Evolutionary conservation across 495 filamentous ascomycete species (phyloP), one percentile per base, ranked within the genome.

Genomic region (Hypoxylon crocopeplum): DNA sequence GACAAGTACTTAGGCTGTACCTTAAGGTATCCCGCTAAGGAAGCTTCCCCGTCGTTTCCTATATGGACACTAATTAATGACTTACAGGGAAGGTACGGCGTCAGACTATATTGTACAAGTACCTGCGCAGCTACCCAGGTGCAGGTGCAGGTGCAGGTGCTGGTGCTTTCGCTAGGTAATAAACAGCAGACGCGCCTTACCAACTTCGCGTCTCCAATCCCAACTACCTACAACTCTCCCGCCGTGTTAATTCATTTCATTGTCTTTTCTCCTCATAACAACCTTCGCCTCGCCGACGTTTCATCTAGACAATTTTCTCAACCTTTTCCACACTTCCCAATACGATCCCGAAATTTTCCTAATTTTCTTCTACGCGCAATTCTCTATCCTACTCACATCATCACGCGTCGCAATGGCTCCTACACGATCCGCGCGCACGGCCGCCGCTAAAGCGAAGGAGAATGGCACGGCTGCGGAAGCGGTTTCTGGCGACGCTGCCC

Each of bases 401-500:
- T 10, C 32, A 44, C 8, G 36, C 16, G 3, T 41, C 22, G 42
- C 51, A 37, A 70, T 70, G 68, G 65, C 66, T 16, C 62, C 68
- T 5, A 66, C 65, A 32, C 21, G 62, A 63, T 32, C 68, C 11
- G 22, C 58, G 32, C 68, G 64, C 40, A 33, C 49, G 5, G 39
- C 60, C 12, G n/a, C n/a, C n/a, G n/a, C n/a, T n/a, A n/a, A n/a
- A n/a, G 38, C 62, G n/a, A 67, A 68, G 42, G 65, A 71, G 52
- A 64, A 64, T 34, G 59, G 56, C 33, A 64, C 64, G 1, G 8
- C 60, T 0, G 54, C 60, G n/a, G 59, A 5, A 15, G 54, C 38
- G 21, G 55, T 58, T 2, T 21, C 65, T 11, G 41, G 34, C 21
- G 57, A 59, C 12, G 50, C 59, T 16, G 54, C 57, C 3, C 63